Base-by-base conservation (phyloP, 1,139 yeast species). In the Geotrichum bryndzae region DNA sequence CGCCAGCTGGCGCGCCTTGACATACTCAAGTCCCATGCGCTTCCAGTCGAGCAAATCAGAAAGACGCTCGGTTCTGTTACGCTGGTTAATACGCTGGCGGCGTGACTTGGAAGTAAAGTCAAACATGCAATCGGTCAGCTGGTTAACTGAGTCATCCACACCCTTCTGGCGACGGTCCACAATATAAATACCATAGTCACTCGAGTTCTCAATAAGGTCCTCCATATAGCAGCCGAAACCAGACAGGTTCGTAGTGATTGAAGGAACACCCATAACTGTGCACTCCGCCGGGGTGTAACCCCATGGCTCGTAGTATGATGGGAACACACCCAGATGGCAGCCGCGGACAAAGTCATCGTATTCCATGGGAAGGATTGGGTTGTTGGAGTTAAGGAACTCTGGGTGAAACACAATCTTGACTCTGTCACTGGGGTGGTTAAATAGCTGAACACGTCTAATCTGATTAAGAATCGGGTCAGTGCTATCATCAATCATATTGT, bases 161-260 rank as follows among this genome's bases (percentile, higher is more conserved):
- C 91, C 86, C 78, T 91, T 91, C 83, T 88, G 82, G 75, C 98
- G 87, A 74, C 99, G 85, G 76, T 94, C 99, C 60, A 92, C 97
- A 68, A 94, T 90, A 78, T 94, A 94, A 72, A 94, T 94, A 73
- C 99, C 99, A 72, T 94, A 94, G 77, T 94, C 98, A 65, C 89
- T 84, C 38, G 97, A 88, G 73, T 91, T 90, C 75, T 94, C 98
- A 75, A 94, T 92, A 70, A 94, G 81, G 74, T 94, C 97, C 76
- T 94, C 99, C 98, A 94, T 94, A 78, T 94, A 94, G 69, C 98
- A 95, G 61, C 99, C 99, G 73, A 94, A 94, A 1, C 99, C 99
- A 8, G 97, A 90, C 67, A 94, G 80, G 75, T 94, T 94, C 59
- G 99, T 94, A 31, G 99, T 92, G 71, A 94, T 90, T n/a, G 97